These are phyloP conservation scores for Nothopassalora personata DNA, from an alignment of 2,329 filamentous ascomycete species.

Conservation along the genomic window DNA sequence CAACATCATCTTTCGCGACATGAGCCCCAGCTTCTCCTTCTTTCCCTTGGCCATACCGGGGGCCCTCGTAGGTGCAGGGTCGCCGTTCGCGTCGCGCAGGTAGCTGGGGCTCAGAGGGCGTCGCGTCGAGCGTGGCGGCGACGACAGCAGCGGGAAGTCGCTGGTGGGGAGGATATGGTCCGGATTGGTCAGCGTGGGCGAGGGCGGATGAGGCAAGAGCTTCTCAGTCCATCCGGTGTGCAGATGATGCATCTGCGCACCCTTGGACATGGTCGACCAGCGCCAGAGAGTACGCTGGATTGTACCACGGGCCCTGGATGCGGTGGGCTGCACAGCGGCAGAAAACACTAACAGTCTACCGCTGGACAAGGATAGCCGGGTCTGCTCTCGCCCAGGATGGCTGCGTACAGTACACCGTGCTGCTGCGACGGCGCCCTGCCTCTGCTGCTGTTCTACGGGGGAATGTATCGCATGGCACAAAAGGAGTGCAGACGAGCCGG, in stretches of 20 bases:
- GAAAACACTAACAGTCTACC: background rate
- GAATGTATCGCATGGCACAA: background rate
- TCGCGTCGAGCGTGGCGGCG: slow-evolving; percentile 17
- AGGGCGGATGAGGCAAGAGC: slow-evolving; percentile 51
- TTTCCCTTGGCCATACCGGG: slow-evolving; percentile 12
- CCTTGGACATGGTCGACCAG: slow-evolving; percentile 1
- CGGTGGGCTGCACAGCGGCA: background rate
- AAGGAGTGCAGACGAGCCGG: background rate
- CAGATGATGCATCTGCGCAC: slow-evolving; percentile 9
- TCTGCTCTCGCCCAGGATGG: background rate
- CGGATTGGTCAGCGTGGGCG: slow-evolving; percentile 84
- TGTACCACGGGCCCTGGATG: background rate
- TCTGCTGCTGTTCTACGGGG: background rate
- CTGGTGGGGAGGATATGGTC: slow-evolving; percentile 85
- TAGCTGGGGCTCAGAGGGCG: slow-evolving; percentile 29
- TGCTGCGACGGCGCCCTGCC: background rate
- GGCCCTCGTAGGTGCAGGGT: background rate
- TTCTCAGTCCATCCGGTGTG: slow-evolving; percentile 19
- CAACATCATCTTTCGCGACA: slow-evolving; percentile 31
- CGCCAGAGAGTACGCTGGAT: background rate
- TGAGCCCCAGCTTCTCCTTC: slow-evolving; percentile 28
- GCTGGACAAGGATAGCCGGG: background rate
- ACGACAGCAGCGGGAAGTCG: slow-evolving; percentile 10
- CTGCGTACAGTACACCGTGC: background rate
- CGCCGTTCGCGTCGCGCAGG: slow-evolving; percentile 17